Base-by-base conservation (phyloP, 2,329 filamentous ascomycete genomes). In the Colletotrichum simmondsii region DNA sequence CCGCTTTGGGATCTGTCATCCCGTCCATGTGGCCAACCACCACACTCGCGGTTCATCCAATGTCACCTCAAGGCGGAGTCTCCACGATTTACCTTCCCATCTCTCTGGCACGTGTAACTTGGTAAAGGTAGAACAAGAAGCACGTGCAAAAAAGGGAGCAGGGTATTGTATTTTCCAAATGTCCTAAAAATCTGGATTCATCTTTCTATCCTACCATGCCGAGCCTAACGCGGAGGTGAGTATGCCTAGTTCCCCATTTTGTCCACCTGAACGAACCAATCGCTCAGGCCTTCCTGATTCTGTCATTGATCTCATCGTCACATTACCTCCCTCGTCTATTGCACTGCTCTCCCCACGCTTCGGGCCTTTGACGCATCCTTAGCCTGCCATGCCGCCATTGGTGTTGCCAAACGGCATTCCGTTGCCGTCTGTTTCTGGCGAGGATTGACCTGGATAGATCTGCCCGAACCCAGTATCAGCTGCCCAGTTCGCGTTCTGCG, bases 401-500 rank as follows among this genome's bases (percentile, higher is more conserved):
- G 59, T 46, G 42, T 42, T 32, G 26, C 63, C 58, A 16, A 62
- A 73, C 4, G 68, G 68, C 62, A 67, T 62, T 3, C 71, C 68
- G 52, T 62, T 49, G 11, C 24, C 28, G 32, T 66, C 68, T 42
- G 71, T 71, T 59, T 73, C 71, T 19, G 67, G 71, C 22, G 71
- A 67, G 16, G 68, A 46, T 63, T 73, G 68, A 5, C 63, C 68
- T 0, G 71, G 75, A 82, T 73, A 80, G 4, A 78, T 82, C 73
- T 90, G 85, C 65, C 87, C 85, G 75, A 89, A 88, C 19, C 85
- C 84, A 69, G 87, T 85, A 37, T 90, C 88, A 3, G 83, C 81
- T 30, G 85, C 87, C 84, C 88, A 90, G 54, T 85, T 86, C 16
- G 87, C 85, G n/a, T 80, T 85, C 65, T 91, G 89, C 0, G 89